Percentiles rank a stretch among this genome's conserved stretches.
phyloP scores from a whole-genome alignment of 163 green algal species.

The Scenedesmus sp. region DNA sequence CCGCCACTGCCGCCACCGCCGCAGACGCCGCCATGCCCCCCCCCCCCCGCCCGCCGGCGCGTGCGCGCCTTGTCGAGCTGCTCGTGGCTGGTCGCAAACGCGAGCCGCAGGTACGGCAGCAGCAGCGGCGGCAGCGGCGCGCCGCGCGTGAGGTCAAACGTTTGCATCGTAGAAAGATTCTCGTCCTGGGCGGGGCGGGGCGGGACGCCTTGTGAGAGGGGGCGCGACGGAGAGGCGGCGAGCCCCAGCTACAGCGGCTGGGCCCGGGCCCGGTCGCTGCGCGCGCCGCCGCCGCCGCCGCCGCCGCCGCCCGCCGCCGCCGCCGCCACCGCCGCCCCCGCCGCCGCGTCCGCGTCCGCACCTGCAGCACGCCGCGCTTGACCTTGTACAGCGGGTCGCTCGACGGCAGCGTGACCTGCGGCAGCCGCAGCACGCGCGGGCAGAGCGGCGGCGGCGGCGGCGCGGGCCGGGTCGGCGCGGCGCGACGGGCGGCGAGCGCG shows the following conservation, averaged over 20 bases:
- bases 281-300: too few relatives aligned
- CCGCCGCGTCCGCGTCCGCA: not conserved
- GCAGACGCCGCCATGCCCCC: too few relatives aligned
- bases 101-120: slow-evolving; percentile 78
- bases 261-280: too few relatives aligned
- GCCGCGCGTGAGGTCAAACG: slow-evolving; percentile 55
- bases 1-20: slow-evolving; percentile 6
- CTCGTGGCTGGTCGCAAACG: slow-evolving; percentile 57
- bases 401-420: slow-evolving; percentile 71
- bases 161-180: slow-evolving; percentile 57
- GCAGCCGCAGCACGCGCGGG: too few relatives aligned
- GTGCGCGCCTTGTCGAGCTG: slow-evolving; percentile 58
- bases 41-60: not conserved
- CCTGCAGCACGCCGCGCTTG: slow-evolving; percentile 43
- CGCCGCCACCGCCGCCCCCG: not conserved
- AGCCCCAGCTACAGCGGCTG: too few relatives aligned
- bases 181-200: slow-evolving; percentile 20
- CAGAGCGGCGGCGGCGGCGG: too few relatives aligned
- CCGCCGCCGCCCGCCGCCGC: too few relatives aligned
- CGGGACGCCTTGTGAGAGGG: too few relatives aligned
- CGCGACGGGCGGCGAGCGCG: too few relatives aligned
- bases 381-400: slow-evolving; percentile 75
- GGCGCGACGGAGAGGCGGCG: too few relatives aligned
- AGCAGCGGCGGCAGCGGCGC: slow-evolving; percentile 68
- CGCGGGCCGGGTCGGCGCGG: too few relatives aligned